These are phyloP conservation scores for Diplogelasinospora grovesii DNA, from an alignment of 495 filamentous ascomycete species.

Conservation along the genomic window DNA sequence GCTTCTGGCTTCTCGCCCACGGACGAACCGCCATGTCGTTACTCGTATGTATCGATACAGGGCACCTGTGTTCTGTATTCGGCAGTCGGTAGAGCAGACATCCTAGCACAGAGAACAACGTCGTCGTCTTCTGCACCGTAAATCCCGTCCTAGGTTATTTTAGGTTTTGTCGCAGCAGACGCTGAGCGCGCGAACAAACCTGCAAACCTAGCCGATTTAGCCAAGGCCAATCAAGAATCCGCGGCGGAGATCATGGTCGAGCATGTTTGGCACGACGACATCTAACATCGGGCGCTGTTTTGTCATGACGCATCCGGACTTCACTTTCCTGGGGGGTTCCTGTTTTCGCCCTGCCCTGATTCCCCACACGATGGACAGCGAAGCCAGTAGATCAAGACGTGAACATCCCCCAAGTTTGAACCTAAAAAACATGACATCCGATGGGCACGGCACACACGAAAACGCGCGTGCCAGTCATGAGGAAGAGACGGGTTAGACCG, in stretches of 20 bases:
- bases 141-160: constrained; percentile 23
- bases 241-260: constrained; percentile 28
- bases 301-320: constrained; percentile 23
- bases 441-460: neutral
- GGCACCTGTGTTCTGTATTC: constrained; percentile 9
- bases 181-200: constrained; percentile 9
- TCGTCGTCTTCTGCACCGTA: constrained; percentile 26
- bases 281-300: constrained; percentile 26
- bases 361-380: neutral
- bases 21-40: constrained; percentile 11
- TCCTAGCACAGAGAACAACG: constrained; percentile 20
- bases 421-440: neutral
- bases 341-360: constrained; percentile 13
- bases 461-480: neutral
- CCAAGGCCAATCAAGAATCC: constrained; percentile 20
- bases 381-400: constrained; percentile 3
- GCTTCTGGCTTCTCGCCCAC: too few species aligned
- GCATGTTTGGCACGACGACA: constrained; percentile 29
- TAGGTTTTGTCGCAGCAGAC: constrained; percentile 10
- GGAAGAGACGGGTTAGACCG: neutral
- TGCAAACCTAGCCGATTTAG: constrained; percentile 18
- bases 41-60: constrained; percentile 15
- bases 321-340: constrained; percentile 15
- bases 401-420: constrained; percentile 1
- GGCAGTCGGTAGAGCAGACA: constrained; percentile 8